phyloP scores from a whole-genome alignment of 257 asterid species.

The Fraxinus americana region DNA sequence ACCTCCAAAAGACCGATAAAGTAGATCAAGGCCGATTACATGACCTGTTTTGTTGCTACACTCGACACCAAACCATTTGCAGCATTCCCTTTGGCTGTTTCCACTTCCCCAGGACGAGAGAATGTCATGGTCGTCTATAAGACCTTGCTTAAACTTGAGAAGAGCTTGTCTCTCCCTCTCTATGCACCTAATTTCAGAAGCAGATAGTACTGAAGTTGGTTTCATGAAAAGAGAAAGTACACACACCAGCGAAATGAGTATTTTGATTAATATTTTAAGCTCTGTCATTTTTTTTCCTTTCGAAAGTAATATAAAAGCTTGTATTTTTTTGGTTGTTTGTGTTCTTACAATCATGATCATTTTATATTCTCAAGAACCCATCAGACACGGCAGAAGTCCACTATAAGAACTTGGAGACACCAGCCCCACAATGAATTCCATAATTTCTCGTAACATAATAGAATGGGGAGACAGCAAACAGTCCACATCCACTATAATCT shows the following conservation, averaged over 20 bases:
- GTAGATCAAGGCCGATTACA: not conserved
- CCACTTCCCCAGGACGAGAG: no score
- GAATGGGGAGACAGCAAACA: not conserved
- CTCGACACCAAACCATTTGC: not conserved
- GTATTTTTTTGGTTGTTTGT: no score
- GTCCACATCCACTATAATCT: not conserved
- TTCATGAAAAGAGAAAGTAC: not conserved
- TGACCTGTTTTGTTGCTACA: not conserved
- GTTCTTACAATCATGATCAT: not conserved
- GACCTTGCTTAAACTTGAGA: no score
- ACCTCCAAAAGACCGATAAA: not conserved
- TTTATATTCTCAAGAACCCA: not conserved
- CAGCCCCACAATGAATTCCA: not conserved
- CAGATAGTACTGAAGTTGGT: not conserved
- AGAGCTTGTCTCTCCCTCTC: no score
- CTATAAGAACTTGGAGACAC: not conserved
- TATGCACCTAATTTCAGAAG: not conserved
- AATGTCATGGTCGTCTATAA: no score
- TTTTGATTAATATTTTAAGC: no score
- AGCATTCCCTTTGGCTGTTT: no score
- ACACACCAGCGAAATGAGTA: not conserved
- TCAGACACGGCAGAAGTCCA: not conserved
- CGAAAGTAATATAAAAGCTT: no score
- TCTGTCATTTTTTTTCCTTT: no score
- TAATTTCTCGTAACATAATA: not conserved